phyloP scores from a whole-genome alignment of 2,329 filamentous ascomycete genomes.

The Diaporthe sp. region DNA sequence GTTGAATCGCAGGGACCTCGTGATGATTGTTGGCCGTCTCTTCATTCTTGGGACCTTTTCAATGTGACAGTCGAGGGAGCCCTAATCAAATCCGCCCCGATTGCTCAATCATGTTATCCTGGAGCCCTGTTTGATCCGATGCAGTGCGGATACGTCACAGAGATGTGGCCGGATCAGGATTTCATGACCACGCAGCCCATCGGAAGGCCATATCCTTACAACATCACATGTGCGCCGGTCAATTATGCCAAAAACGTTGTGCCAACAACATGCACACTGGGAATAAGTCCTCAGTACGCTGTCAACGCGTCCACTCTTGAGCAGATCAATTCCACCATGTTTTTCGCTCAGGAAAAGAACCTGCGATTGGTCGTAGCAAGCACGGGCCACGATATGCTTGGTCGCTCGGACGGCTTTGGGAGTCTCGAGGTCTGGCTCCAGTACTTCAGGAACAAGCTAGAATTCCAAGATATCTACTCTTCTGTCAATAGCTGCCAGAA shows the following conservation, averaged over 20 bases:
- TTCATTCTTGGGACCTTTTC: not conserved
- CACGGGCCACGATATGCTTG: slow-evolving; percentile 43
- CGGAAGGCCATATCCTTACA: not conserved
- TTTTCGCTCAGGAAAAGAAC: slow-evolving; percentile 45
- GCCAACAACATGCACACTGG: slow-evolving; percentile 40
- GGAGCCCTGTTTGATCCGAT: not conserved
- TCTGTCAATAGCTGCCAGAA: not conserved
- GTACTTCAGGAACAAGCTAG: slow-evolving; percentile 34
- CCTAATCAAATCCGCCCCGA: not conserved
- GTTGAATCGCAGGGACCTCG: slow-evolving; percentile 8
- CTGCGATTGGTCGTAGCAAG: slow-evolving; percentile 46
- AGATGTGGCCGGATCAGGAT: not conserved
- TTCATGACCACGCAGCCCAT: not conserved
- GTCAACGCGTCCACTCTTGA: slow-evolving; percentile 44
- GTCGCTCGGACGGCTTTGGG: slow-evolving; percentile 40
- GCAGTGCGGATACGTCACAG: not conserved
- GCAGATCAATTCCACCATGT: slow-evolving; percentile 44
- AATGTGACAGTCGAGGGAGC: slow-evolving; percentile 1
- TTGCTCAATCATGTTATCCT: slow-evolving; percentile 15
- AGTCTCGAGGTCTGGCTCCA: slow-evolving; percentile 43
- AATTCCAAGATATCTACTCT: not conserved
- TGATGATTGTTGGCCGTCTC: slow-evolving; percentile 30
- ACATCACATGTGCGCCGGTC: slow-evolving; percentile 21
- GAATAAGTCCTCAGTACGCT: slow-evolving; percentile 44
- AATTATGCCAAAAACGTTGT: not conserved